A percentile compares a stretch with the other conserved stretches of the same genome.
These are phyloP conservation scores for Amaranthus cruentus DNA, from an alignment of 148 eudicot species.

Conservation along the genomic window DNA sequence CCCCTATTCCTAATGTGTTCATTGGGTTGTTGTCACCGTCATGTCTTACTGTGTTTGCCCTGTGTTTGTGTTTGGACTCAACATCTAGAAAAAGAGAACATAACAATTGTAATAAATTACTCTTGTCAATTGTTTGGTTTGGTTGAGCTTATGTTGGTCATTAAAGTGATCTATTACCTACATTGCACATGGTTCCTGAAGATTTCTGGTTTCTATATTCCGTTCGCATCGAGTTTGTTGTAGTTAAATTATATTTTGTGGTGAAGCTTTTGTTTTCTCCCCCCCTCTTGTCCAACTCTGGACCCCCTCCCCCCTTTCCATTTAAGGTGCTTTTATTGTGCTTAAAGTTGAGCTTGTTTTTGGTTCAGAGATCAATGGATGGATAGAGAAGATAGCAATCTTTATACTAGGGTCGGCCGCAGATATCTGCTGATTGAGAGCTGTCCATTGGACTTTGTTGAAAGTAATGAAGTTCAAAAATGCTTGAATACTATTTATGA, in stretches of 20 bases:
- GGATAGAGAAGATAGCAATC: slow-evolving; percentile 10
- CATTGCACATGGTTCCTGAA: too few species aligned
- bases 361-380: slow-evolving; percentile 9
- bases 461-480: slow-evolving; percentile 11
- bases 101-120: too few species aligned
- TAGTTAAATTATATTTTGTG: too few species aligned
- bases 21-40: background rate
- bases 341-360: background rate
- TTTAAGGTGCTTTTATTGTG: too few species aligned
- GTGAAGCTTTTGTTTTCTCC: background rate
- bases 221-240: too few species aligned
- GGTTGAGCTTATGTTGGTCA: too few species aligned
- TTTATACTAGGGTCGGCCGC: slow-evolving; percentile 5
- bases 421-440: slow-evolving; percentile 3
- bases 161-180: too few species aligned
- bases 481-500: slow-evolving; percentile 14
- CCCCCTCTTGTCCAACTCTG: too few species aligned
- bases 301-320: too few species aligned
- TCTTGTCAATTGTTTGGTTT: too few species aligned
- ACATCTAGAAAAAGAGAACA: too few species aligned
- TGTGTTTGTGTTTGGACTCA: background rate
- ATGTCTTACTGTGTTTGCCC: background rate
- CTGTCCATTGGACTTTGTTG: slow-evolving; percentile 8
- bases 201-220: too few species aligned
- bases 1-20: background rate